A percentile compares a stretch with the other conserved stretches of the same genome.
phyloP scores from a whole-genome alignment of 2,329 filamentous ascomycete genomes.

The Trichophaea hybrida region DNA sequence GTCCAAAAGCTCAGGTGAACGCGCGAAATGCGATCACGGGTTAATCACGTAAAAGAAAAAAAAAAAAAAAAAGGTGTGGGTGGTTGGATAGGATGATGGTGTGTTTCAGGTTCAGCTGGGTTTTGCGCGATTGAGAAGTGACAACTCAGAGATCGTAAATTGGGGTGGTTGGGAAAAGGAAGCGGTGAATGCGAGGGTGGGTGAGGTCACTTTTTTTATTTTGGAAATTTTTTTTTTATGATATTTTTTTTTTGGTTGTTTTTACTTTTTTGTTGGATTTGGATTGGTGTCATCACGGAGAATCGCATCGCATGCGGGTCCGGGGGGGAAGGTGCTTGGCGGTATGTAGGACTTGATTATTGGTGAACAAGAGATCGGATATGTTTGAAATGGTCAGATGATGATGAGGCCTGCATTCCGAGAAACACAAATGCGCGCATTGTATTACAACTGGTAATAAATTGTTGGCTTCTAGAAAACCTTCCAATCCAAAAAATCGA shows the following conservation, averaged over 20 bases:
- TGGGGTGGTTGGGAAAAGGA: neutral
- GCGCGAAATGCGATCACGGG: neutral
- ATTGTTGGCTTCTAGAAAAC: too few relatives aligned
- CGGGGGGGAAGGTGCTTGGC: too few relatives aligned
- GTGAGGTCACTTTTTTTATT: neutral
- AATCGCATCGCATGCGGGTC: too few relatives aligned
- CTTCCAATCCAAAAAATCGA: too few relatives aligned
- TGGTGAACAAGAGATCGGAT: too few relatives aligned
- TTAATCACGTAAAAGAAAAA: neutral
- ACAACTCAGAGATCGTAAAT: neutral
- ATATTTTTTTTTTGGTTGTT: neutral
- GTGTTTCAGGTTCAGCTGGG: slow-evolving; percentile 3
- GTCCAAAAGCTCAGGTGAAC: too few relatives aligned
- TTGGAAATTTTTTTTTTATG: neutral
- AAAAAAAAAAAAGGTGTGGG: neutral
- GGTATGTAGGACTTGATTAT: too few relatives aligned
- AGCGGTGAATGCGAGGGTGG: neutral
- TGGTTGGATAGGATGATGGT: neutral
- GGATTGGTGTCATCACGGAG: neutral
- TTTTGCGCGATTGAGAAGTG: neutral
- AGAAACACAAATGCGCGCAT: too few relatives aligned
- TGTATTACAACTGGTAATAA: too few relatives aligned
- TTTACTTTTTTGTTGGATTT: neutral
- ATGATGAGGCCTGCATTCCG: too few relatives aligned
- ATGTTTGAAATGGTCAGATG: too few relatives aligned